Base-by-base conservation (phyloP, 495 filamentous ascomycete species). In the Annulohypoxylon bovei region DNA sequence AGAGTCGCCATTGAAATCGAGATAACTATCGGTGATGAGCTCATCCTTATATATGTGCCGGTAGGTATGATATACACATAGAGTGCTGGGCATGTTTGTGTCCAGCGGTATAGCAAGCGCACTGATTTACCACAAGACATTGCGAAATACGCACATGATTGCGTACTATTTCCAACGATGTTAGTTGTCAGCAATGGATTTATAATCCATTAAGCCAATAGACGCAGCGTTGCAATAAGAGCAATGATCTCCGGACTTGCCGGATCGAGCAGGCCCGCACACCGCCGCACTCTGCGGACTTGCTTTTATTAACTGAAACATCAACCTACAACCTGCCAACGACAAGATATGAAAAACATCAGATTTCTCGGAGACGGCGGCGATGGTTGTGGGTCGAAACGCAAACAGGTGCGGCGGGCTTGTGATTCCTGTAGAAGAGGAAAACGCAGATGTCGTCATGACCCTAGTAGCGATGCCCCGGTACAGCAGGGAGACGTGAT, bases 391-490 rank as follows among this genome's bases (percentile, higher is more conserved):
- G 62, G 60, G 18, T 40, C 47, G 37, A 77, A 76, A 50, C 57
- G 65, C 25, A 58, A 60, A 9, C 76, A 76, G 59, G 62, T 65
- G 20, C 46, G 32, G 11, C 54, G 63, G 52, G 76, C 76, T 8
- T 77, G 75, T 28, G 65, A 71, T 27, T 30, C 58, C 6, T 77
- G 75, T 56, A 68, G 74, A 39, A 72, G 52, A 18, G 59, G 68
- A 23, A 76, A 77, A 63, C 68, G 68, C 14, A 63, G 47, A 54
- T 63, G 68, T 35, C 18, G 22, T 32, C 62, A 71, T 53, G 32
- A 23, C 30, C 32, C 16, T 16, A 6, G 32, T 11, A 30, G 25
- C 8, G 58, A 44, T 4, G n/a, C 27, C 22, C 16, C 44, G 33
- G 18, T 25, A 25, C 59, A 27, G 18, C 16, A 30, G 52, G 35